These are phyloP conservation scores for Lignosus rhinocerotis DNA, from an alignment of 1,284 basidiomycete genomes.

Conservation along the genomic window DNA sequence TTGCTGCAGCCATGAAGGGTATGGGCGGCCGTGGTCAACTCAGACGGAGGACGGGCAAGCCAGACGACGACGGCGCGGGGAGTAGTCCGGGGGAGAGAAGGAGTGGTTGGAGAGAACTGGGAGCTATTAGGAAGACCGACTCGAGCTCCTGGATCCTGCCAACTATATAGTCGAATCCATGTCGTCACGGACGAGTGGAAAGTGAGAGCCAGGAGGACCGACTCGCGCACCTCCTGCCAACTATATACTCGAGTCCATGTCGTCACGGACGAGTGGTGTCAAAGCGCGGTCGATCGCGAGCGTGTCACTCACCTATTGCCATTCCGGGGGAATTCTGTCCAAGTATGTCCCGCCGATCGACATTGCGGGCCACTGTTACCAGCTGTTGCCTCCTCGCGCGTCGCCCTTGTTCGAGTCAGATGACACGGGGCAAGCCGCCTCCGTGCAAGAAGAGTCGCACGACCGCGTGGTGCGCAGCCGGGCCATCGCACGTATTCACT, in stretches of 20 bases:
- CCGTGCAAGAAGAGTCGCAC: too few relatives aligned
- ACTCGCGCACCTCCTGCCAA: too few relatives aligned
- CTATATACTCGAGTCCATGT: neutral
- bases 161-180: neutral
- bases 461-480: too few relatives aligned
- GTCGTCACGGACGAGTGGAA: neutral
- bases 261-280: neutral
- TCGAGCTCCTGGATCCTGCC: too few relatives aligned
- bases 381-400: too few relatives aligned
- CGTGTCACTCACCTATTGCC: neutral
- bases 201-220: too few relatives aligned
- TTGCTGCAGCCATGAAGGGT: slow-evolving; percentile 13
- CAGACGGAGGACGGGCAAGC: neutral
- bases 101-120: too few relatives aligned
- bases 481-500: too few relatives aligned
- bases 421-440: too few relatives aligned
- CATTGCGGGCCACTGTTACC: too few relatives aligned
- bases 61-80: neutral
- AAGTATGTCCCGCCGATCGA: neutral
- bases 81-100: neutral
- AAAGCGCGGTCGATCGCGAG: neutral
- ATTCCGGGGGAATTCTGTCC: neutral
- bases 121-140: too few relatives aligned
- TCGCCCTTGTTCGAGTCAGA: too few relatives aligned
- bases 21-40: neutral